Percentiles rank a stretch among this genome's conserved stretches.
Conservation (phyloP, 1,284 basidiomycete genomes). For the Cryptococcus sp. region DNA sequence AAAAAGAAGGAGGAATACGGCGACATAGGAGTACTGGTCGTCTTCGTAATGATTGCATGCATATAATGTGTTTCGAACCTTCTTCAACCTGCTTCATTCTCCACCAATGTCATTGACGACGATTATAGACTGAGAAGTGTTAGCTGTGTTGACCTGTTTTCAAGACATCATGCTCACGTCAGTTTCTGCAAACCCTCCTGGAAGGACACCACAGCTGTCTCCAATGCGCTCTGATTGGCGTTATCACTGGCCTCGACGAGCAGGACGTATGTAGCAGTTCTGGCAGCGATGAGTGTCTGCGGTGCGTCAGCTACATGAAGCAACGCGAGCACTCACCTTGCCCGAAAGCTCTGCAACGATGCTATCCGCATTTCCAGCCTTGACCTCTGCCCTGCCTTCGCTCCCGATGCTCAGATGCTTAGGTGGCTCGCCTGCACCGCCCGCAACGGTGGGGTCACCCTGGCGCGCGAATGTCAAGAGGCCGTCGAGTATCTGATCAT, state of each 20-base stretch:
- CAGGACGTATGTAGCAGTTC: conserved; percentile 27
- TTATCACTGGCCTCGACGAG: conserved; percentile 25
- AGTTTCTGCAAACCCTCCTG: conserved; percentile 26
- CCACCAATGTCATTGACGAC: too few relatives aligned
- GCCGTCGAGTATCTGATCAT: conserved; percentile 30
- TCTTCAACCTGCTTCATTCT: too few relatives aligned
- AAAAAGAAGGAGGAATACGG: too few relatives aligned
- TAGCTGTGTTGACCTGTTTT: too few relatives aligned
- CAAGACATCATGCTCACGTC: conserved; percentile 19
- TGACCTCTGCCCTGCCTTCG: conserved; percentile 29
- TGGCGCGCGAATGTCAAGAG: conserved; percentile 28
- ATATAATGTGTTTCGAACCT: too few relatives aligned
- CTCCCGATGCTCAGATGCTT: conserved; percentile 22
- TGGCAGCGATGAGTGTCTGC: conserved; percentile 30
- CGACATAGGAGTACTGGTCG: too few relatives aligned
- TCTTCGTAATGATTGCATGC: too few relatives aligned
- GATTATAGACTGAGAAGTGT: too few relatives aligned
- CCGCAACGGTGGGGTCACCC: conserved; percentile 28
- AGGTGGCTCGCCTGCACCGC: conserved; percentile 25
- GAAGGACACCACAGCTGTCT: conserved; percentile 26
- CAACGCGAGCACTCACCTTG: conserved; percentile 17
- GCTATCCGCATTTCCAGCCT: conserved; percentile 22
- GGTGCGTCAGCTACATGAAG: neutral
- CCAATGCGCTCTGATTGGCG: conserved; percentile 18
- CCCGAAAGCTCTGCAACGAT: conserved; percentile 27